Evolutionary conservation across 2,329 filamentous ascomycete genomes (phyloP).

Genomic region (Hymenoscyphus fraxineus): DNA sequence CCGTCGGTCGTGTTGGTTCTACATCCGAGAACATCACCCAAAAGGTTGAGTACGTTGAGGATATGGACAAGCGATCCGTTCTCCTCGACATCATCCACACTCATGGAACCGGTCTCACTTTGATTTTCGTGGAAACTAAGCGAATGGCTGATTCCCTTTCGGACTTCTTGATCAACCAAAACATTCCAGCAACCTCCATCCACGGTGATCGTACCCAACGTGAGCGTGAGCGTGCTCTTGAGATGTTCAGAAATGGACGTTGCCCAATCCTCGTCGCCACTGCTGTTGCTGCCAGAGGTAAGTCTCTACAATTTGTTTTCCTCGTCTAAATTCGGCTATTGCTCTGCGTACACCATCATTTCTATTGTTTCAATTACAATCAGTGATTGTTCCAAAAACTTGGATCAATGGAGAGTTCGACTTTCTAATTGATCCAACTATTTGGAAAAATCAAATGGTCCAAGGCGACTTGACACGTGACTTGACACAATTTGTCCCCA

Average conservation of each 20-base stretch:
- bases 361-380: no score
- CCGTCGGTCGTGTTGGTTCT: constrained; percentile 95
- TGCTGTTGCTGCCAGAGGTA: constrained; percentile 77
- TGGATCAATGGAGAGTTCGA: no score
- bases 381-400: no score
- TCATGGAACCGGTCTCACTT: constrained; percentile 79
- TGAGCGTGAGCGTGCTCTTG: constrained; percentile 94
- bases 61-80: constrained; percentile 94
- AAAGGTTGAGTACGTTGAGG: constrained; percentile 97
- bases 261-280: constrained; percentile 97
- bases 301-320: no score
- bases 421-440: no score
- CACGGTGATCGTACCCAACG: constrained; percentile 98
- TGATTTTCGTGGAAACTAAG: constrained; percentile 99
- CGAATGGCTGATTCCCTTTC: constrained; percentile 98
- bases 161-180: constrained; percentile 98
- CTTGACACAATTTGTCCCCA: no score
- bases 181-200: constrained; percentile 96
- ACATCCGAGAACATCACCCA: constrained; percentile 99
- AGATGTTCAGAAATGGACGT: constrained; percentile 94
- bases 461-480: no score
- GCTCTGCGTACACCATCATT: no score
- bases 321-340: no score
- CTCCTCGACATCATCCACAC: constrained; percentile 96
- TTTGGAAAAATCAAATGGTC: no score